A percentile compares a stretch with the other conserved stretches of the same genome.
These are phyloP conservation scores for Talaromyces sp. DNA, from an alignment of 2,329 filamentous ascomycete genomes.

Conservation along the genomic window DNA sequence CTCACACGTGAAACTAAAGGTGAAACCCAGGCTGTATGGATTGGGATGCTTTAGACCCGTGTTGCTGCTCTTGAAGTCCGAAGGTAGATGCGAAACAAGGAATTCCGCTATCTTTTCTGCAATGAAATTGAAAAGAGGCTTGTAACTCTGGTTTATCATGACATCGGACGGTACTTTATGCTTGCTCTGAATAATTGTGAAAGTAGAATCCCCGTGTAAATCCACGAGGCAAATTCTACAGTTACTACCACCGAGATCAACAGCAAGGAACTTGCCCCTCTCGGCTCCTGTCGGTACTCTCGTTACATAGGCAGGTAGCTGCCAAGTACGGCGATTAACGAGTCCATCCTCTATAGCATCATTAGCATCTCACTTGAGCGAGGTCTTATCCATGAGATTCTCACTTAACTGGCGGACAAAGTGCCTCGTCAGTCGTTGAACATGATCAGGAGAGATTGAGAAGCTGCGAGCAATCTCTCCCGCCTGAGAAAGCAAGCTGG, in stretches of 20 bases:
- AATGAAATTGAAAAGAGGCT: conserved; percentile 16
- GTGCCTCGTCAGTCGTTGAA: conserved; percentile 9
- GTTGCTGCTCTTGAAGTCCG: not conserved
- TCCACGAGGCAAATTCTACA: conserved; percentile 17
- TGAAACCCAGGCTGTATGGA: conserved; percentile 15
- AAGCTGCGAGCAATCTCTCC: conserved; percentile 11
- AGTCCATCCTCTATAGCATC: conserved; percentile 13
- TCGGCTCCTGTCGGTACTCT: conserved; percentile 14
- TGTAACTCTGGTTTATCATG: conserved; percentile 15
- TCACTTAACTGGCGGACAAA: conserved; percentile 12
- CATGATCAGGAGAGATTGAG: conserved; percentile 7
- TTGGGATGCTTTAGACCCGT: not conserved
- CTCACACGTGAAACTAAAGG: conserved; percentile 18
- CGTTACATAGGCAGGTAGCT: conserved; percentile 15
- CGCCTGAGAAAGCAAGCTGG: conserved; percentile 11
- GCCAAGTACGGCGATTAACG: conserved; percentile 13
- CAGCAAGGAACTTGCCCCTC: conserved; percentile 14
- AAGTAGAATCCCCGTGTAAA: conserved; percentile 15
- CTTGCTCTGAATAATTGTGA: conserved; percentile 13
- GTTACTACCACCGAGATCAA: conserved; percentile 18
- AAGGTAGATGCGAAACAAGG: conserved; percentile 1
- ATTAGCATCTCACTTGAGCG: not conserved
- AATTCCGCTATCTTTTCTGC: conserved; percentile 13
- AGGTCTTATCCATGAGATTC: not conserved
- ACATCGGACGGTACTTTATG: conserved; percentile 11